Evolutionary conservation across 2,329 filamentous ascomycete genomes (phyloP).

Genomic region (Rugonectria rugulosa): DNA sequence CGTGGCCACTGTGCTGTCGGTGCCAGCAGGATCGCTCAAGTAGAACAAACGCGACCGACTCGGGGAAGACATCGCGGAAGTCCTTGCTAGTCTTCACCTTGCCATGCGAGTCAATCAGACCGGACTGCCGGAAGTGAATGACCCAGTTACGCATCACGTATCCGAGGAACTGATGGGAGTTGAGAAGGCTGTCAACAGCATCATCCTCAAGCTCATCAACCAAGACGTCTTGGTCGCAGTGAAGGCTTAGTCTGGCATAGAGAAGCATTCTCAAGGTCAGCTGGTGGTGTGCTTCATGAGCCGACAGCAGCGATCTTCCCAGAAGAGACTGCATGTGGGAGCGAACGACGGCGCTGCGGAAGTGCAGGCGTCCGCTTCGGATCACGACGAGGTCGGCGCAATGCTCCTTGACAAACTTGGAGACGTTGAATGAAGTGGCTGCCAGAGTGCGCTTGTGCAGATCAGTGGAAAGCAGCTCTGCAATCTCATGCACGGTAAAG

Average conservation of each 20-base stretch:
- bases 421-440: slow-evolving; percentile 18
- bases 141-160: slow-evolving; percentile 49
- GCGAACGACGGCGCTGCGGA: slow-evolving; percentile 47
- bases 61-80: slow-evolving; percentile 47
- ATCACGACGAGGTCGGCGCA: slow-evolving; percentile 43
- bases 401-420: slow-evolving; percentile 26
- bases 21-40: slow-evolving; percentile 45
- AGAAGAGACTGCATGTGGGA: slow-evolving; percentile 42
- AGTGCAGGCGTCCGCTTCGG: slow-evolving; percentile 44
- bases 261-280: slow-evolving; percentile 45
- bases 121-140: slow-evolving; percentile 45
- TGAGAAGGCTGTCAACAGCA: slow-evolving; percentile 36
- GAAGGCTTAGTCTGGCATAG: slow-evolving; percentile 43
- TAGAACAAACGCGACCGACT: slow-evolving; percentile 46
- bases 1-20: slow-evolving; percentile 28
- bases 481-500: slow-evolving; percentile 42
- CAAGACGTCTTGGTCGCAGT: slow-evolving; percentile 33
- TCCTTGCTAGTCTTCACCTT: slow-evolving; percentile 41
- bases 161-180: slow-evolving; percentile 41
- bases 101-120: slow-evolving; percentile 38
- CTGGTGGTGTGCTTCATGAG: slow-evolving; percentile 44
- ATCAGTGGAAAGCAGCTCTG: slow-evolving; percentile 44
- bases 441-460: slow-evolving; percentile 20
- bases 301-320: slow-evolving; percentile 44
- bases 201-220: slow-evolving; percentile 30